These are phyloP conservation scores for Mycena galopus DNA, from an alignment of 768 basidiomycete species.

Conservation along the genomic window DNA sequence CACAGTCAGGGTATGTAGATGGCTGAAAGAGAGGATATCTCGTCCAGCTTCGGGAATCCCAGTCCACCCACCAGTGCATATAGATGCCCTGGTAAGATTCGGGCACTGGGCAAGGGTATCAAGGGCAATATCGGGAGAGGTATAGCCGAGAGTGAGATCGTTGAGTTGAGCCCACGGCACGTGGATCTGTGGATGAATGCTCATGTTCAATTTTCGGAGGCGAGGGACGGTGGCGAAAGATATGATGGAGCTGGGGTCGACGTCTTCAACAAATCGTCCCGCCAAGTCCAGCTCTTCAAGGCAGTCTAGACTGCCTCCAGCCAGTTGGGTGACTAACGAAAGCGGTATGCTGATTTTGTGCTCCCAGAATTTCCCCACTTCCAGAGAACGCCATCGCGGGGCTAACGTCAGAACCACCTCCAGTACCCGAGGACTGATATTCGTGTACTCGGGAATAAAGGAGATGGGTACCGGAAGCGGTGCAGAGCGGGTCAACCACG, in stretches of 20 bases:
- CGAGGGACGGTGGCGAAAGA: neutral
- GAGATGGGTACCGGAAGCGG: neutral
- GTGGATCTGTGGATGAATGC: neutral
- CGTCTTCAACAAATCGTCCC: no score
- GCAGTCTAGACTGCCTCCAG: neutral
- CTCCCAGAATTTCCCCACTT: no score
- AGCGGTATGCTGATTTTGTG: no score
- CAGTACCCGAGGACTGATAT: neutral
- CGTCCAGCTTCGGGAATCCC: neutral
- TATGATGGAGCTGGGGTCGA: no score
- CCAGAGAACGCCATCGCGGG: neutral
- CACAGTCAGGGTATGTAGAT: neutral
- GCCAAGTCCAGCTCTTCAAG: neutral
- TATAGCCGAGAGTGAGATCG: neutral
- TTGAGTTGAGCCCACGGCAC: neutral
- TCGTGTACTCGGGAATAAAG: neutral
- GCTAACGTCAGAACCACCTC: neutral
- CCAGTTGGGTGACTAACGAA: neutral
- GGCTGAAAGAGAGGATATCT: neutral
- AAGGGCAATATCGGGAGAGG: constrained; percentile 53
- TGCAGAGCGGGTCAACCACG: neutral
- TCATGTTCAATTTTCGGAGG: neutral
- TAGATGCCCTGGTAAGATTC: neutral
- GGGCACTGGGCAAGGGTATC: constrained; percentile 66
- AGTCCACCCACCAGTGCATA: neutral